A percentile compares a stretch with the other conserved stretches of the same genome.
Evolutionary conservation across 257 asterid species (phyloP).

Genomic region (Solanum paucissectum): DNA sequence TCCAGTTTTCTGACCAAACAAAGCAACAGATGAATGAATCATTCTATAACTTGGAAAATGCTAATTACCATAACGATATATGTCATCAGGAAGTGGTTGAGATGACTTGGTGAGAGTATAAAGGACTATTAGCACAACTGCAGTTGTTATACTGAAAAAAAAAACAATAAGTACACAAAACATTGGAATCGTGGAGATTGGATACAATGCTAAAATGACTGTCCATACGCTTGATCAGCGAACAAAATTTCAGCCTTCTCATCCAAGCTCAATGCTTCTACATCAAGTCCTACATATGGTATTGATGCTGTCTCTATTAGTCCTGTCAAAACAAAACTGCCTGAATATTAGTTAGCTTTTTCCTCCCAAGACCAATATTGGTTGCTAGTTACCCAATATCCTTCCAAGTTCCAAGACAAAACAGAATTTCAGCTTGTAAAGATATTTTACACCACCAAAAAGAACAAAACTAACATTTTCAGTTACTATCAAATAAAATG

Average conservation of each 20-base stretch:
- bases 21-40: background rate
- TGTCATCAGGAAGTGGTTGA: constrained; percentile 82
- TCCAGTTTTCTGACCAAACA: background rate
- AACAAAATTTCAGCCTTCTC: constrained; percentile 89
- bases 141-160: constrained; percentile 59
- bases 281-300: constrained; percentile 47
- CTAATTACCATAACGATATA: constrained; percentile 72
- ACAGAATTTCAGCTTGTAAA: background rate
- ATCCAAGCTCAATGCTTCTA: constrained; percentile 69
- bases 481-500: background rate
- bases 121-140: constrained; percentile 73
- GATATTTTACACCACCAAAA: background rate
- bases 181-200: background rate
- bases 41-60: background rate
- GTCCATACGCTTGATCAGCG: constrained; percentile 62
- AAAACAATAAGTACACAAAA: background rate
- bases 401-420: background rate
- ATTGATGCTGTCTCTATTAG: constrained; percentile 72
- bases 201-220: background rate
- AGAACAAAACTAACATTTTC: background rate
- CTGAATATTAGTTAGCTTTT: constrained; percentile 54
- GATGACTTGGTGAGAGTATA: constrained; percentile 78
- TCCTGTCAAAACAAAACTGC: constrained; percentile 99
- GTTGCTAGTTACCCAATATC: background rate
- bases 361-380: background rate